These are phyloP conservation scores for Russula lepida DNA, from an alignment of 768 basidiomycete species.

Conservation along the genomic window DNA sequence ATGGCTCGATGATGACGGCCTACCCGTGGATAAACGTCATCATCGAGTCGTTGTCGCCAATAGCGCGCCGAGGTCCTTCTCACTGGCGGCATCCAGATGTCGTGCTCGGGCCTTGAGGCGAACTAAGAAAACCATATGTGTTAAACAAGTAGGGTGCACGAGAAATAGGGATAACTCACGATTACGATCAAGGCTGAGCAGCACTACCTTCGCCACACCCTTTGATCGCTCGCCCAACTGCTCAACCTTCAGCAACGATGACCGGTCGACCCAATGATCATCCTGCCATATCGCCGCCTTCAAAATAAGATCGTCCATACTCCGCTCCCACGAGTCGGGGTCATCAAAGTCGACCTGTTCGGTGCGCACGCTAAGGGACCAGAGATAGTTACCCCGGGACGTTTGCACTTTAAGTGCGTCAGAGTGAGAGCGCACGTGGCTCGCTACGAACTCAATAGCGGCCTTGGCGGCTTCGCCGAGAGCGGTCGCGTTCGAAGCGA, in stretches of 20 bases:
- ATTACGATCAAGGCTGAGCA: conserved; percentile 90
- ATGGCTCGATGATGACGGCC: background rate
- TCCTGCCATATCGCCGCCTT: conserved; percentile 90
- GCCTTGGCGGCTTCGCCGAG: conserved; percentile 69
- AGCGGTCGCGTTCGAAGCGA: conserved; percentile 49
- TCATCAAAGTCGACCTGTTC: conserved; percentile 72
- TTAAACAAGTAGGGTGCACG: background rate
- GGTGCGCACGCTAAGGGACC: conserved; percentile 69
- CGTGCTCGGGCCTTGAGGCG: conserved; percentile 85
- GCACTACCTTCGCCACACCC: conserved; percentile 68
- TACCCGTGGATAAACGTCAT: background rate
- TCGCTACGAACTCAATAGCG: conserved; percentile 68
- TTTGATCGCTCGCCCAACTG: conserved; percentile 29
- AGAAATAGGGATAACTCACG: conserved; percentile 36
- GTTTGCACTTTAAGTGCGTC: conserved; percentile 89
- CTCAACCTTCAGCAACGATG: conserved; percentile 48
- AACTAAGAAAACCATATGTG: conserved; percentile 37
- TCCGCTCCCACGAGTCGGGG: conserved; percentile 46
- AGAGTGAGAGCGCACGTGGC: conserved; percentile 65
- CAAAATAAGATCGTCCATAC: conserved; percentile 93
- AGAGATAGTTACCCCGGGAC: conserved; percentile 87
- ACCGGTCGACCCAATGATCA: conserved; percentile 86
- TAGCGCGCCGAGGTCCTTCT: conserved; percentile 74
- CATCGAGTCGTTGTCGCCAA: conserved; percentile 35
- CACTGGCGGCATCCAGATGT: conserved; percentile 76